Percentiles rank a stretch among this genome's conserved stretches.
Conservation (phyloP, 345 rosid species). For the Populus davidiana region DNA sequence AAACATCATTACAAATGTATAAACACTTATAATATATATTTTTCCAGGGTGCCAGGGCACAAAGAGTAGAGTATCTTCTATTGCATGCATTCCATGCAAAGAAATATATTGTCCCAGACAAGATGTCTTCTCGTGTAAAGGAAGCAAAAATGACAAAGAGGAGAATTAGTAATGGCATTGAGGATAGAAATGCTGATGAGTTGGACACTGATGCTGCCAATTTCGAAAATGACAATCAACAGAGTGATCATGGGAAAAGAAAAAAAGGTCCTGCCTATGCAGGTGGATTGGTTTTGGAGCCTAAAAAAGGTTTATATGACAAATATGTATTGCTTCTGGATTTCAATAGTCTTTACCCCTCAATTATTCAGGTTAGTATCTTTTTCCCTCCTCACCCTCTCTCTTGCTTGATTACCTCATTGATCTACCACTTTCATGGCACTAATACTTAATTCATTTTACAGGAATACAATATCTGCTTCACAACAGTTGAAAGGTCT, state of each 20-base stretch:
- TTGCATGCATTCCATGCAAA: slow-evolving; percentile 89
- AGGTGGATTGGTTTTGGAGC: slow-evolving; percentile 98
- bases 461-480: slow-evolving; percentile 96
- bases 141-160: slow-evolving; percentile 57
- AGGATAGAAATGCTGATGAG: slow-evolving; percentile 44
- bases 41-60: slow-evolving; percentile 95
- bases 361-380: slow-evolving; percentile 86
- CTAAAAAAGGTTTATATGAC: slow-evolving; percentile 92
- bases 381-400: slow-evolving; percentile 5
- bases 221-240: slow-evolving; percentile 41
- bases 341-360: slow-evolving; percentile 97
- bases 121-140: slow-evolving; percentile 50
- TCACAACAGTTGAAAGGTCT: slow-evolving; percentile 88
- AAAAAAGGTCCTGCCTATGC: slow-evolving; percentile 93
- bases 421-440: not conserved
- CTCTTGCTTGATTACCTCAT: not conserved
- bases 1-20: not conserved
- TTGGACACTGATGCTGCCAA: slow-evolving; percentile 40
- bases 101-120: slow-evolving; percentile 93
- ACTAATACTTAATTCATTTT: slow-evolving; percentile 17
- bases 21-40: slow-evolving; percentile 3
- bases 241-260: slow-evolving; percentile 46
- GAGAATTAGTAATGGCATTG: slow-evolving; percentile 45
- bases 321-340: slow-evolving; percentile 89
- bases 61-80: slow-evolving; percentile 86